Evolutionary conservation across 305 asterid species (phyloP).

Genomic region (Stenogyne calaminthoides): DNA sequence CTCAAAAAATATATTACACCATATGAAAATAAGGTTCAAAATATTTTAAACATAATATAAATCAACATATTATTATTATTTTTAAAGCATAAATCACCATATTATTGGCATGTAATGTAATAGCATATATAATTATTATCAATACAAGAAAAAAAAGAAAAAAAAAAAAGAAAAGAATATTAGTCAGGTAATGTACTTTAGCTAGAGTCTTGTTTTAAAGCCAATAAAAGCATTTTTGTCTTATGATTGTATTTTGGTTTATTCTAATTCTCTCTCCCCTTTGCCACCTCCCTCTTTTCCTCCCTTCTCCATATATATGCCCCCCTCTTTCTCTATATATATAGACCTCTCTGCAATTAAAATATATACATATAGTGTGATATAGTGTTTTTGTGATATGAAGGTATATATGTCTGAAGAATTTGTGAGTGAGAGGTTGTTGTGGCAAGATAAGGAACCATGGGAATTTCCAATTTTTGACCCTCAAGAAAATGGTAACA

Average conservation of each 20-base stretch:
- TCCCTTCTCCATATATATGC: not conserved
- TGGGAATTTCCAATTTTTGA: slow-evolving; percentile 46
- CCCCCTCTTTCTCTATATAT: not conserved
- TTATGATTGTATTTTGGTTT: slow-evolving; percentile 59
- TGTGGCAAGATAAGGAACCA: slow-evolving; percentile 34
- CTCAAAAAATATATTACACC: too few species aligned
- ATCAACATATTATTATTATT: too few species aligned
- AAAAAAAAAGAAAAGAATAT: not conserved
- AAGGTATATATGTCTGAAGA: too few species aligned
- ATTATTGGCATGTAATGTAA: not conserved
- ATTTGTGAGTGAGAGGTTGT: not conserved
- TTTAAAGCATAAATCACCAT: too few species aligned
- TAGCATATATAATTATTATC: not conserved
- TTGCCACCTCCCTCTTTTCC: not conserved
- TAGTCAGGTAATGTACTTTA: slow-evolving; percentile 18
- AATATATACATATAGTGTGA: not conserved
- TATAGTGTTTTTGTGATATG: too few species aligned
- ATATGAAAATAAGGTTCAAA: too few species aligned
- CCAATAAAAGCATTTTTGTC: slow-evolving; percentile 55
- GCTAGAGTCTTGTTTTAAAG: slow-evolving; percentile 44
- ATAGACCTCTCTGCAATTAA: too few species aligned
- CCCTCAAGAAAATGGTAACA: slow-evolving; percentile 33
- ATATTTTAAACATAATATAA: too few species aligned
- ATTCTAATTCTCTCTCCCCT: slow-evolving; percentile 10
- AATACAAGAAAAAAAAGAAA: not conserved